These are phyloP conservation scores for Calonectria ilicicola DNA, from an alignment of 2,329 filamentous ascomycete species.

Conservation along the genomic window DNA sequence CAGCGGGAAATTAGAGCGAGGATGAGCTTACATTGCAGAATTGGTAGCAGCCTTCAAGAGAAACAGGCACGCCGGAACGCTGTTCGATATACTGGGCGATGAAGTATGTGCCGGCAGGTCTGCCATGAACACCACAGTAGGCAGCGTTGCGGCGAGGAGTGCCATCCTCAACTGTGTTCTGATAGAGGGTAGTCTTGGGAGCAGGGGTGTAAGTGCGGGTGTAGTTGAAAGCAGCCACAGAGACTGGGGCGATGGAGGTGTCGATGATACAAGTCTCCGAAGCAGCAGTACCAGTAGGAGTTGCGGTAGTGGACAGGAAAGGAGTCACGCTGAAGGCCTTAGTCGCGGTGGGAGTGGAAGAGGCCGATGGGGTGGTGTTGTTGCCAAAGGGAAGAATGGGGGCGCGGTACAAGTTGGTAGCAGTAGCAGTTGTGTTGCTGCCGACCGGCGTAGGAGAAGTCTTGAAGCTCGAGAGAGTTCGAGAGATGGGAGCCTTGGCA, in stretches of 20 bases:
- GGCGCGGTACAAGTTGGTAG: constrained; percentile 5
- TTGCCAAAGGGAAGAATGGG: constrained; percentile 13
- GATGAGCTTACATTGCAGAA: constrained; percentile 50
- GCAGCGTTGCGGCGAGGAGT: constrained; percentile 41
- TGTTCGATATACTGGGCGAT: constrained; percentile 54
- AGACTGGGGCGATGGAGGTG: constrained; percentile 43
- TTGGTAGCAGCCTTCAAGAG: constrained; percentile 55
- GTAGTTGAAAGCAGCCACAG: constrained; percentile 39
- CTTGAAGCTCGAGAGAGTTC: not conserved
- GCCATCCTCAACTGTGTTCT: constrained; percentile 45
- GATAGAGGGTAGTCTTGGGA: constrained; percentile 44
- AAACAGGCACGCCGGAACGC: constrained; percentile 46
- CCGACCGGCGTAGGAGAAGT: constrained; percentile 11
- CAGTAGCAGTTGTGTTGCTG: constrained; percentile 27
- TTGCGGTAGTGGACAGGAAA: constrained; percentile 7
- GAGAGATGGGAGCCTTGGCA: not conserved
- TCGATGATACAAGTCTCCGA: constrained; percentile 17
- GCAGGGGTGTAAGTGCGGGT: constrained; percentile 40
- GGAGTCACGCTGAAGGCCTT: constrained; percentile 21
- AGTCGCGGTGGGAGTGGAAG: constrained; percentile 21
- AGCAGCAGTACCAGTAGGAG: constrained; percentile 11
- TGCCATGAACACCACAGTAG: constrained; percentile 55
- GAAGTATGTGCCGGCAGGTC: constrained; percentile 50
- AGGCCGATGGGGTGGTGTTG: constrained; percentile 26
- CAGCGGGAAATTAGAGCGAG: no score